Evolutionary conservation across 768 basidiomycete species (phyloP).

Genomic region (Serendipita indica): DNA sequence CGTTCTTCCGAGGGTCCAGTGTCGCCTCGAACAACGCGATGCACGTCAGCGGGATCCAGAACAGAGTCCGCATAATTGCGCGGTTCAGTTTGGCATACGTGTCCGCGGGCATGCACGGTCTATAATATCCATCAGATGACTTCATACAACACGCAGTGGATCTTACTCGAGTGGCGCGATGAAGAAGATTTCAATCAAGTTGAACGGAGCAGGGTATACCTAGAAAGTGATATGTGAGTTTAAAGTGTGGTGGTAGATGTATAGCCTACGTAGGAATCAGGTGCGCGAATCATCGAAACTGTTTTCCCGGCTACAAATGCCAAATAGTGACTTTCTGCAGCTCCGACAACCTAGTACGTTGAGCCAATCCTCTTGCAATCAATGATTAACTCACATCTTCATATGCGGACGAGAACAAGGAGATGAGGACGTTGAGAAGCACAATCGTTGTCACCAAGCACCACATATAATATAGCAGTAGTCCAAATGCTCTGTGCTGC

Average conservation of each 20-base stretch:
- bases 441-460: slow-evolving; percentile 70
- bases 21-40: slow-evolving; percentile 69
- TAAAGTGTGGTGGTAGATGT: neutral
- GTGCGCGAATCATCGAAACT: slow-evolving; percentile 68
- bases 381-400: slow-evolving; percentile 47
- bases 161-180: slow-evolving; percentile 79
- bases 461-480: slow-evolving; percentile 80
- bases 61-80: slow-evolving; percentile 59
- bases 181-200: slow-evolving; percentile 65
- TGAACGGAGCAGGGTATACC: slow-evolving; percentile 86
- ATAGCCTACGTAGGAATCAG: slow-evolving; percentile 35
- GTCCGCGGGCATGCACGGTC: slow-evolving; percentile 25
- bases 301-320: slow-evolving; percentile 85
- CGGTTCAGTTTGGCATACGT: slow-evolving; percentile 46
- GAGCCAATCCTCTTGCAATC: neutral
- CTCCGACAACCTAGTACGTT: slow-evolving; percentile 51
- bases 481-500: slow-evolving; percentile 27
- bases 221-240: slow-evolving; percentile 22
- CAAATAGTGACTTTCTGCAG: slow-evolving; percentile 82
- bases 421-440: slow-evolving; percentile 85
- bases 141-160: slow-evolving; percentile 21
- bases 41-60: slow-evolving; percentile 58
- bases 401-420: slow-evolving; percentile 88
- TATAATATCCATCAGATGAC: slow-evolving; percentile 26
- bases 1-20: slow-evolving; percentile 31